phyloP scores from a whole-genome alignment of 108 stramenopile genomes.

The Skeletonema tropicum region DNA sequence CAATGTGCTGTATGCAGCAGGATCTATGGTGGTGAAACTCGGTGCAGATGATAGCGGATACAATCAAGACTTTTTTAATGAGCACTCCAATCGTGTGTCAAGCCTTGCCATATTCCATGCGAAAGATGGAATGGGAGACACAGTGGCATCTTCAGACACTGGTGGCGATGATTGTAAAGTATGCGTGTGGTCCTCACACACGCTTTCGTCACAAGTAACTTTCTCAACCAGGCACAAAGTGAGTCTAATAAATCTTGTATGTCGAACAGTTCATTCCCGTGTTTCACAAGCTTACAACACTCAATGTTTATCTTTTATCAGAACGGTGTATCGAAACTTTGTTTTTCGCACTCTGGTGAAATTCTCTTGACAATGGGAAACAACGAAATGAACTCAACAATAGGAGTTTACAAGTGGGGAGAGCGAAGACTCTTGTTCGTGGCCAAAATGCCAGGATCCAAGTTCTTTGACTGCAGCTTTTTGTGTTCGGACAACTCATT shows the following conservation, averaged over 20 bases:
- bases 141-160: constrained; percentile 29
- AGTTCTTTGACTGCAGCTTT: constrained; percentile 31
- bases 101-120: constrained; percentile 28
- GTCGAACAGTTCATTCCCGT: background rate
- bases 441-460: constrained; percentile 14
- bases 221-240: constrained; percentile 5
- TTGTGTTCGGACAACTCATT: constrained; percentile 30
- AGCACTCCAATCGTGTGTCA: constrained; percentile 34
- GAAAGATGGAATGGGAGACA: constrained; percentile 19
- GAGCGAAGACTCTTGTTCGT: constrained; percentile 19
- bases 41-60: background rate
- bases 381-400: constrained; percentile 2
- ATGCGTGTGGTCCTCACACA: constrained; percentile 33
- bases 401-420: constrained; percentile 36
- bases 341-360: constrained; percentile 31
- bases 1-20: constrained; percentile 35
- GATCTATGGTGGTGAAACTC: constrained; percentile 30
- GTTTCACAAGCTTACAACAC: background rate
- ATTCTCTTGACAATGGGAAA: constrained; percentile 29
- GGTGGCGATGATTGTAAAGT: constrained; percentile 21
- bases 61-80: constrained; percentile 24
- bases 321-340: constrained; percentile 23
- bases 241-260: background rate
- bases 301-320: background rate
- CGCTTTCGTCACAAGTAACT: constrained; percentile 2